Evolutionary conservation across 1,284 basidiomycete species (phyloP), one percentile per base, ranked within the genome.

Genomic region (Ustilago bromivora): DNA sequence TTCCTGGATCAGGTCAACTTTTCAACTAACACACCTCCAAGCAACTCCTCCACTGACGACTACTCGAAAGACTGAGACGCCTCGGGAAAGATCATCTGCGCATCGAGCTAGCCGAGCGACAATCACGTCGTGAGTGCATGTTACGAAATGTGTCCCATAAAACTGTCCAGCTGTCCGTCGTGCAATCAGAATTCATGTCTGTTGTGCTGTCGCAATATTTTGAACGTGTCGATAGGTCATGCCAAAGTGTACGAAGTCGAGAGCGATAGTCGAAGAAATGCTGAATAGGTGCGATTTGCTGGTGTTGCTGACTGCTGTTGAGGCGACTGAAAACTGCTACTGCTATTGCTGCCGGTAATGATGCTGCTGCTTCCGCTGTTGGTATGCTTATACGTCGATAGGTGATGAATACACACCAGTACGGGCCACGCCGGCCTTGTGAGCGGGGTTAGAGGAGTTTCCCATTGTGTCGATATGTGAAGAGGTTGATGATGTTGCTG

Each of bases 381-480:
- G 57, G 4, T 28, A n/a, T 54, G 56, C 46, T 51, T 51, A 12
- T 6, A 31, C 49, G 43, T 46, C 17, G 51, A 54, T 15, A 38
- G 49, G 38, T 61, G 61, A 57, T 46, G 59, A 40, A 66, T 73
- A 79, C 81, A 58, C 67, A 83, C 82, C 82, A 81, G 80, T 57
- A 57, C 82, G 79, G 38, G 79, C 65, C 62, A 83, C 82, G 74
- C 82, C 82, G 76, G 81, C 81, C 79, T 83, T 83, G 79, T 83
- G 81, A 76, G 82, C 82, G 57, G 82, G 82, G 81, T 83, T 83
- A 66, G 82, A 83, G 51, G 82, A 83, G 80, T 82, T 83, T 56
- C 72, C 79, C 81, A 83, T 83, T 69, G 58, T 79, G 79, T 64
- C 40, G 68, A 60, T 65, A 57, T 75, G 74, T 71, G 62, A 46